Percentiles rank a stretch among this genome's conserved stretches.
Conservation (phyloP, 1,284 basidiomycete species). For the Mycosarcoma mackinlayi region DNA sequence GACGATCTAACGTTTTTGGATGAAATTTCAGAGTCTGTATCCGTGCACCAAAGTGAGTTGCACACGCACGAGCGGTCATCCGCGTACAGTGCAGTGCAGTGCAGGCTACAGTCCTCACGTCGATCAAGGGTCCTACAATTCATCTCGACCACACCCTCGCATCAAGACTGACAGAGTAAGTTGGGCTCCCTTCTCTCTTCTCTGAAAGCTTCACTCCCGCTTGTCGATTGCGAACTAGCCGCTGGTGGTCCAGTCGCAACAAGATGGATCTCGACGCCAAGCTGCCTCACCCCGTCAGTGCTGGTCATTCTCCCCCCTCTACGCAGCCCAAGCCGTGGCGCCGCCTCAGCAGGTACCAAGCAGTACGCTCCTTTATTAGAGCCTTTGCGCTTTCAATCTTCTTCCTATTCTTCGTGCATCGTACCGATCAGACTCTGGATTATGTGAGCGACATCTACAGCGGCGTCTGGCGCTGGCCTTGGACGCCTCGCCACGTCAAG, state of each 20-base stretch:
- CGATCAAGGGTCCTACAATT: slow-evolving; percentile 19
- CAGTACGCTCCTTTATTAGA: slow-evolving; percentile 10
- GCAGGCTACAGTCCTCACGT: not conserved
- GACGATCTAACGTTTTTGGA: not conserved
- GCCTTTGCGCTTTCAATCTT: slow-evolving; percentile 8
- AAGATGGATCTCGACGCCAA: slow-evolving; percentile 23
- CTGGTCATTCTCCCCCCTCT: not conserved
- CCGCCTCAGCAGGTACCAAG: not conserved
- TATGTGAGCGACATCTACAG: slow-evolving; percentile 17
- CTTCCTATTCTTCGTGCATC: slow-evolving; percentile 4
- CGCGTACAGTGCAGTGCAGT: slow-evolving; percentile 2
- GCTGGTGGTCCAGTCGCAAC: too few relatives aligned
- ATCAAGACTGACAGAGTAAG: too few relatives aligned
- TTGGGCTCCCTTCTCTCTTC: too few relatives aligned
- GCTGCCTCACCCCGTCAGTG: slow-evolving; percentile 12
- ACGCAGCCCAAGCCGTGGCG: not conserved
- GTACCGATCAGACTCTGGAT: not conserved
- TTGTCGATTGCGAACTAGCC: too few relatives aligned
- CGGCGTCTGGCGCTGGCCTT: slow-evolving; percentile 37
- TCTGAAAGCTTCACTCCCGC: too few relatives aligned
- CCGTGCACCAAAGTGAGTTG: slow-evolving; percentile 5
- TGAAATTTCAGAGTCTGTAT: not conserved
- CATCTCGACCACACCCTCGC: too few relatives aligned
- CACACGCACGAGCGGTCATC: not conserved
- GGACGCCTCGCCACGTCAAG: slow-evolving; percentile 37